These are phyloP conservation scores for Cymbopogon flexuosus DNA, from an alignment of 202 grass and related monocot genomes.

Conservation along the genomic window DNA sequence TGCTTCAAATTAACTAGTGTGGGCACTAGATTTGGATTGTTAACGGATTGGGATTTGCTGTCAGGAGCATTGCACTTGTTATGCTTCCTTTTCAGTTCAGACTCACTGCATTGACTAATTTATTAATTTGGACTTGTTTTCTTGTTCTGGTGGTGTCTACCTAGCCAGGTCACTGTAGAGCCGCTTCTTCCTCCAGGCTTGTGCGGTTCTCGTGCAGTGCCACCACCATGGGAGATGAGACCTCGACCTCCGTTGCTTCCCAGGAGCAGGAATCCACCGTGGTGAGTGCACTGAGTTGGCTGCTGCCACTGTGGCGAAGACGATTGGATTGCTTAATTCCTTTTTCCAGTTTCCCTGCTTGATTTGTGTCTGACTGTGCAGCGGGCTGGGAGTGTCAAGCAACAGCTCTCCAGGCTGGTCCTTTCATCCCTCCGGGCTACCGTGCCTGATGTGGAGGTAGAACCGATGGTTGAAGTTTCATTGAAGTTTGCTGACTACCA, in stretches of 20 bases:
- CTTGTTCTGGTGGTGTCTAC: conserved; percentile 11
- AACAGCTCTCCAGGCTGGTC: conserved; percentile 62
- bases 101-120: not conserved
- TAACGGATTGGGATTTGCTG: not conserved
- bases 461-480: conserved; percentile 75
- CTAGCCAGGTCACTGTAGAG: conserved; percentile 42
- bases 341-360: not conserved
- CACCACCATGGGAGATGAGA: conserved; percentile 46
- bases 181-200: conserved; percentile 10
- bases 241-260: conserved; percentile 16
- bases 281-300: conserved; percentile 20
- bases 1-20: not conserved
- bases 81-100: not conserved
- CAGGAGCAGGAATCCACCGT: not conserved
- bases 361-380: not conserved
- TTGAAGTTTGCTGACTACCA: conserved; percentile 90
- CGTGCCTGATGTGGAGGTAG: conserved; percentile 62
- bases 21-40: not conserved
- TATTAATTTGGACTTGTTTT: not conserved
- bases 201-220: conserved; percentile 2
- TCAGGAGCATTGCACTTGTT: not conserved
- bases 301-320: not conserved
- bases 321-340: not conserved
- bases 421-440: conserved; percentile 45
- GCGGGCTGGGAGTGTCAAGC: conserved; percentile 72